A percentile compares a stretch with the other conserved stretches of the same genome.
Conservation (phyloP, 257 asterid species). For the Solanum commersonii region DNA sequence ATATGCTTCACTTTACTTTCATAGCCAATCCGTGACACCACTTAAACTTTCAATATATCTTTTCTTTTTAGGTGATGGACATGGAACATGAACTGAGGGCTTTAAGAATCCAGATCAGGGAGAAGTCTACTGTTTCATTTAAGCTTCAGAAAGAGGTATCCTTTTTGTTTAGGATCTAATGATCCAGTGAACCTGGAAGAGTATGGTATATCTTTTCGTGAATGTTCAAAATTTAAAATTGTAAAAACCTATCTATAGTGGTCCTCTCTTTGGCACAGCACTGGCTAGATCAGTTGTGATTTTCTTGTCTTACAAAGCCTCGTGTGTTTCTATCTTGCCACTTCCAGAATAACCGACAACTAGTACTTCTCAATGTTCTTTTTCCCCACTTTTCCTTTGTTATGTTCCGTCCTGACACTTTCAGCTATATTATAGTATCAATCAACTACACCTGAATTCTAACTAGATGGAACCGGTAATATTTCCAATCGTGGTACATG, state of each 20-base stretch:
- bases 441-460: neutral
- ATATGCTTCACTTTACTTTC: neutral
- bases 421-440: neutral
- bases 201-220: neutral
- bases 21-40: neutral
- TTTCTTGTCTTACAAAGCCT: neutral
- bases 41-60: neutral
- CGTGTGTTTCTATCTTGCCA: neutral
- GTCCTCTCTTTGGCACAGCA: neutral
- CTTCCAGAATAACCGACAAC: neutral
- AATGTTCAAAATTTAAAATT: neutral
- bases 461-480: neutral
- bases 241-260: neutral
- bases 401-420: neutral
- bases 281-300: neutral
- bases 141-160: constrained; percentile 74
- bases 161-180: neutral
- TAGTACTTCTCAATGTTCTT: neutral
- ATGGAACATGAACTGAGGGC: constrained; percentile 92
- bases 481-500: neutral
- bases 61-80: constrained; percentile 61
- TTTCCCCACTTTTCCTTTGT: neutral
- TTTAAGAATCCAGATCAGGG: constrained; percentile 65
- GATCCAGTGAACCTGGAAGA: neutral
- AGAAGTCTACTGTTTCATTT: constrained; percentile 61